Conservation (phyloP, 2,329 filamentous ascomycete genomes). For the Epichloe sp. region DNA sequence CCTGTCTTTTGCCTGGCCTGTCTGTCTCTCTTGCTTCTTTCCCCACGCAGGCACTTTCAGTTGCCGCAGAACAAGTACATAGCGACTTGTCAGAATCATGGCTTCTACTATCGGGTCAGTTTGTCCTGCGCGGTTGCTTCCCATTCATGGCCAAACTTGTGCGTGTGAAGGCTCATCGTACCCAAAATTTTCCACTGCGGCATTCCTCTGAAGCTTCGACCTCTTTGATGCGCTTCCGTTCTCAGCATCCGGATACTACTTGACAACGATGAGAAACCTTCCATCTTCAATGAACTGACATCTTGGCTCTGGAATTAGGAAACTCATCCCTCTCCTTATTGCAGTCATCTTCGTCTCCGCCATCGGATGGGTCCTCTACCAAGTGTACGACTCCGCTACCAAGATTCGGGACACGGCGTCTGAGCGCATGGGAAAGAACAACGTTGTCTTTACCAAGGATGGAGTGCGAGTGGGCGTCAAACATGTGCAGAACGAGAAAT, state of each 20-base stretch:
- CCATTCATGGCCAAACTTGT: not conserved
- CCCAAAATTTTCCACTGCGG: no score
- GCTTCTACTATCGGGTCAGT: constrained; percentile 7
- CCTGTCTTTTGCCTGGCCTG: no score
- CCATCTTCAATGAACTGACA: not conserved
- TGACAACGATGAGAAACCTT: not conserved
- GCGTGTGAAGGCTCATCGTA: not conserved
- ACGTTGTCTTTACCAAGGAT: constrained; percentile 63
- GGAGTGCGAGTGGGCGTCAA: constrained; percentile 60
- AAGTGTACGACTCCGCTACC: constrained; percentile 55
- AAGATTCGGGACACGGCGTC: constrained; percentile 53
- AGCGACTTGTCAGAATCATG: not conserved
- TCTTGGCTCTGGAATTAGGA: constrained; percentile 21
- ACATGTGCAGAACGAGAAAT: constrained; percentile 53
- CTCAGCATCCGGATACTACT: not conserved
- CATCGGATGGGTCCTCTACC: constrained; percentile 56
- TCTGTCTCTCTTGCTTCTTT: not conserved
- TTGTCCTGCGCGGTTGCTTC: not conserved
- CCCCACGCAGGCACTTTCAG: not conserved
- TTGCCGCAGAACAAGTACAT: no score
- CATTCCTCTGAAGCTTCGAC: not conserved
- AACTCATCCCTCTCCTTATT: constrained; percentile 54
- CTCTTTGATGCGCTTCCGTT: not conserved
- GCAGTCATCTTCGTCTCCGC: constrained; percentile 40
- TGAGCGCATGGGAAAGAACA: constrained; percentile 61